Conservation (phyloP, 2,329 filamentous ascomycete genomes). For the Teratosphaeria viscida region DNA sequence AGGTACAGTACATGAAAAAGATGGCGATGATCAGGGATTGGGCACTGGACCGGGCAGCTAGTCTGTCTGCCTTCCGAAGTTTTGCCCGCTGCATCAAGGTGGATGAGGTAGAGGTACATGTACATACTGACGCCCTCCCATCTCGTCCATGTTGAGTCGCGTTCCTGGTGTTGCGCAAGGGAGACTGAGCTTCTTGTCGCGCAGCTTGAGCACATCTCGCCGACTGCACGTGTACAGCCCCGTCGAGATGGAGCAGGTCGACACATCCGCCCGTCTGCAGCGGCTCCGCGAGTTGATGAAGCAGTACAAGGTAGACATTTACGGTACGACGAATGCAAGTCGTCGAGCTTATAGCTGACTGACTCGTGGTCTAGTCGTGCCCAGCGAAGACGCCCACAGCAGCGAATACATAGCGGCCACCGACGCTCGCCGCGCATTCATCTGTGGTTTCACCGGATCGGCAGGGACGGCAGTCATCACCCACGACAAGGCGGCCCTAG, state of each 20-base stretch:
- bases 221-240: constrained; percentile 5
- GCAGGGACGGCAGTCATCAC: constrained; percentile 88
- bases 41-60: not conserved
- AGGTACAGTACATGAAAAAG: not conserved
- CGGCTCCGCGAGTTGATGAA: constrained; percentile 78
- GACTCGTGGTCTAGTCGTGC: constrained; percentile 56
- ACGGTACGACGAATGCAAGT: constrained; percentile 53
- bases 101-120: not conserved
- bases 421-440: constrained; percentile 81
- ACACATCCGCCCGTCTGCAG: constrained; percentile 66
- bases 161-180: not conserved
- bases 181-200: not conserved
- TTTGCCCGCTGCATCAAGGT: not conserved
- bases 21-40: not conserved
- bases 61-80: not conserved
- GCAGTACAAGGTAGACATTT: constrained; percentile 76
- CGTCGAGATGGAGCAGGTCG: constrained; percentile 61
- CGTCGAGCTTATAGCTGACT: constrained; percentile 27
- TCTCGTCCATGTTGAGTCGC: not conserved
- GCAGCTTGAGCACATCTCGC: not conserved
- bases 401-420: constrained; percentile 98
- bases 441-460: constrained; percentile 89
- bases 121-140: not conserved
- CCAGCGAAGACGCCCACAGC: constrained; percentile 93
- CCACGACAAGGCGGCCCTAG: constrained; percentile 72